phyloP scores from a whole-genome alignment of 441 rosid genomes.

The Adansonia rubrostipa region DNA sequence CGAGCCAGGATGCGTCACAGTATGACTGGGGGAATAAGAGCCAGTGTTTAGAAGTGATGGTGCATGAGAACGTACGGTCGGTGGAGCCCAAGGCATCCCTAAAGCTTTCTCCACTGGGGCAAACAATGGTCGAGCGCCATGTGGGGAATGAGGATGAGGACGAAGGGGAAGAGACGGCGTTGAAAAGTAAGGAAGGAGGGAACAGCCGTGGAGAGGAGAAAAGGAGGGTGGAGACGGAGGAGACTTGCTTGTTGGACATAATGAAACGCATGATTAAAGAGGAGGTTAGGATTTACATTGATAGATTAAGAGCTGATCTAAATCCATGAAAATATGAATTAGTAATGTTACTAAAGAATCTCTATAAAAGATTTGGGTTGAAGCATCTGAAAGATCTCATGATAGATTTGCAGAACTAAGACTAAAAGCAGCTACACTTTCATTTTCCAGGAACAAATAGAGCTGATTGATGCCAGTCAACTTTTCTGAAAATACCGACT shows the following conservation, averaged over 20 bases:
- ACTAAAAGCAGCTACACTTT: not conserved
- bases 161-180: not conserved
- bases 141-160: not conserved
- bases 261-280: conserved; percentile 52
- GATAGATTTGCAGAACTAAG: too few relatives aligned
- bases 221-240: conserved; percentile 25
- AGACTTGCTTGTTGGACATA: conserved; percentile 39
- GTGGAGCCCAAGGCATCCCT: conserved; percentile 43
- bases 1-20: conserved; percentile 19
- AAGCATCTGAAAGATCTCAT: not conserved
- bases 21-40: conserved; percentile 38
- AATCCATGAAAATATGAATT: not conserved
- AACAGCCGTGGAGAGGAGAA: not conserved
- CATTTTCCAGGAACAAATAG: not conserved
- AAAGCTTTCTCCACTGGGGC: conserved; percentile 56
- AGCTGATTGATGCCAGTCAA: too few relatives aligned
- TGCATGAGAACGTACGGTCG: not conserved
- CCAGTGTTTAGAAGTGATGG: conserved; percentile 30
- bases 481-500: too few relatives aligned
- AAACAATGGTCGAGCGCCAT: conserved; percentile 12
- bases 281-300: conserved; percentile 52
- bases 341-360: not conserved
- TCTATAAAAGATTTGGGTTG: not conserved
- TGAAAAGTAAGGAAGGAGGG: not conserved
- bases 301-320: conserved; percentile 21